phyloP scores from a whole-genome alignment of 768 basidiomycete species.

The Terana coerulea region DNA sequence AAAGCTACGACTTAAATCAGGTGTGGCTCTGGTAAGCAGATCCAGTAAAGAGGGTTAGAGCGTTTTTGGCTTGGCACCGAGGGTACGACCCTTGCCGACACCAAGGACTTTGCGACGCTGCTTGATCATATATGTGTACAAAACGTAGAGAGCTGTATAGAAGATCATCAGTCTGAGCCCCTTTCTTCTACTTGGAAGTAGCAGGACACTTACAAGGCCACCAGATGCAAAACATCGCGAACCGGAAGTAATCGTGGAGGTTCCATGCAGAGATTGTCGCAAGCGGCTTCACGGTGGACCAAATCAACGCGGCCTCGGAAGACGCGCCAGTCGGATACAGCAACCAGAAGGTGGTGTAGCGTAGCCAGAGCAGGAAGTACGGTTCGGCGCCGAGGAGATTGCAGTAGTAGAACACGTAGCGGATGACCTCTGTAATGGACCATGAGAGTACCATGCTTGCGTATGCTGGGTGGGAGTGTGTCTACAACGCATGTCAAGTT shows the following conservation, averaged over 20 bases:
- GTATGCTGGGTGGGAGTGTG: slow-evolving; percentile 74
- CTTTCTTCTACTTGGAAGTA: neutral
- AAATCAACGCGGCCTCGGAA: slow-evolving; percentile 84
- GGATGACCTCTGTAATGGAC: slow-evolving; percentile 87
- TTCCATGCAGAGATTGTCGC: slow-evolving; percentile 41
- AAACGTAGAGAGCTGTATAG: slow-evolving; percentile 42
- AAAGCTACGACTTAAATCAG: too few relatives aligned
- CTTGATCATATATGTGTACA: slow-evolving; percentile 58
- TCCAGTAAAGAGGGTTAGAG: too few relatives aligned
- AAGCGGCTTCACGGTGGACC: slow-evolving; percentile 59
- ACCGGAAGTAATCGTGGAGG: slow-evolving; percentile 53
- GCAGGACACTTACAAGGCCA: slow-evolving; percentile 68
- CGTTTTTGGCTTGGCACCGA: slow-evolving; percentile 34
- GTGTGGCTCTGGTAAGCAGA: too few relatives aligned
- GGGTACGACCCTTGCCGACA: slow-evolving; percentile 26
- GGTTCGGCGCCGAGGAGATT: slow-evolving; percentile 55
- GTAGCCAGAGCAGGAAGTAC: slow-evolving; percentile 54
- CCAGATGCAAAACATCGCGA: slow-evolving; percentile 72
- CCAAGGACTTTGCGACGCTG: slow-evolving; percentile 55
- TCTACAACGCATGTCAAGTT: slow-evolving; percentile 31
- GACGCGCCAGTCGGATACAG: slow-evolving; percentile 93
- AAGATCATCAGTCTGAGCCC: neutral
- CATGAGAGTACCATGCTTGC: slow-evolving; percentile 91
- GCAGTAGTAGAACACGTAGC: slow-evolving; percentile 84
- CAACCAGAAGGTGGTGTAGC: slow-evolving; percentile 91